Evolutionary conservation across 2,329 filamentous ascomycete genomes (phyloP), one percentile per base, ranked within the genome.

Genomic region (Aureobasidium lini): DNA sequence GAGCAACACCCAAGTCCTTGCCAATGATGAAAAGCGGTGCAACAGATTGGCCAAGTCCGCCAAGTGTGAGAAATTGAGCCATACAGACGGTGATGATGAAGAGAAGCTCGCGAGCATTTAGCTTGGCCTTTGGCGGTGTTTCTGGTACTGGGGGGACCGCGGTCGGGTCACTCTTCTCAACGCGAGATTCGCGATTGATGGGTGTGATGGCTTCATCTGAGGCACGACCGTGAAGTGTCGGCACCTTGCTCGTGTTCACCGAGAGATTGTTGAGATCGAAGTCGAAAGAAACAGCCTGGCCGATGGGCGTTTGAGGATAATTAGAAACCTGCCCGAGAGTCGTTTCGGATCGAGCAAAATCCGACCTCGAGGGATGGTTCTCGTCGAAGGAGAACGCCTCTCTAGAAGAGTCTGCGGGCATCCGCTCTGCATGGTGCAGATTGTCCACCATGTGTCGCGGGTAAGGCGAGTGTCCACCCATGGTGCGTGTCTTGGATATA

Each of bases 11-110:
- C 44, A 81, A 75, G 44, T 72, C 72, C 16, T 69, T 62, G 18
- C 72, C 77, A 62, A 82, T 80, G 57, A 77, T 69, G 57, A 77
- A 73, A 16, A 79, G 68, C 1, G 74, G 72, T 13, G 72, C 71
- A 8, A 78, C 64, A 6, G 64, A 68, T 48, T 61, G 60, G 36
- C 44, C 60, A 53, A 61, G 60, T 8, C 61, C 60, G n/a, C 18
- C 61, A 29, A 62, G 62, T 2, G 62, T 60, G 13, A 60, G 48
- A 28, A 63, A 62, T 29, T 63, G 62, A 46, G 62, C 62, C 44
- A 60, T 44, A 18, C 60, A 63, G n/a, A 63, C 44, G 16, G 42
- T 57, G 36, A 49, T 16, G 44, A 63, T 57, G 60, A 63, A 63
- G 31, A 60, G 15, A 10, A 59, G 34, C 16, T 59, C 57, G n/a